Conservation (phyloP, 345 rosid genomes). For the Litchi chinensis region DNA sequence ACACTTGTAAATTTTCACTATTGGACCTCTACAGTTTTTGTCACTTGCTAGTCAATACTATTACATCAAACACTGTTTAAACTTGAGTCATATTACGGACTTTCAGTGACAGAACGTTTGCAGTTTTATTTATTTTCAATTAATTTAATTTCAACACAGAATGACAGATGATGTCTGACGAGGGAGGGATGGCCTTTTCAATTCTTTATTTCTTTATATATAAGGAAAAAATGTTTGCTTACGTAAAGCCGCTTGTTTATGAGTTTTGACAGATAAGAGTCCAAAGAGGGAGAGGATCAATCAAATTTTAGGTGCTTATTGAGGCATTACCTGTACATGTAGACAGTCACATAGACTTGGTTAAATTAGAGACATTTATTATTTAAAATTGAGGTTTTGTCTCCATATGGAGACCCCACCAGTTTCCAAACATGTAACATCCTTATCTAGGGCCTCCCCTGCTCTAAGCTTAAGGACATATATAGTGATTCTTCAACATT, state of each 20-base stretch:
- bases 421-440: background rate
- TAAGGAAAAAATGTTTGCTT: constrained; percentile 22
- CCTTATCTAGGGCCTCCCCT: background rate
- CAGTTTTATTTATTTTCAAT: background rate
- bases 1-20: background rate
- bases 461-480: background rate
- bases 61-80: too few relatives aligned
- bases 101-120: too few relatives aligned
- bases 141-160: background rate
- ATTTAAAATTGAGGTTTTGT: background rate
- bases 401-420: constrained; percentile 27
- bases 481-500: background rate
- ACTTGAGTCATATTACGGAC: too few relatives aligned
- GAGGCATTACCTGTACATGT: too few relatives aligned
- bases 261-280: constrained; percentile 14
- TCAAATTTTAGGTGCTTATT: background rate
- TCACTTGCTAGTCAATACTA: too few relatives aligned
- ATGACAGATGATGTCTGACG: constrained; percentile 23
- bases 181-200: too few relatives aligned
- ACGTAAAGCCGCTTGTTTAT: constrained; percentile 25
- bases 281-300: background rate
- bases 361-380: too few relatives aligned
- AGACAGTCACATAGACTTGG: too few relatives aligned
- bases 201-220: background rate
- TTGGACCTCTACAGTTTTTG: too few relatives aligned